Conservation (phyloP, 1,284 basidiomycete genomes). For the Taiwanofungus camphoratus region DNA sequence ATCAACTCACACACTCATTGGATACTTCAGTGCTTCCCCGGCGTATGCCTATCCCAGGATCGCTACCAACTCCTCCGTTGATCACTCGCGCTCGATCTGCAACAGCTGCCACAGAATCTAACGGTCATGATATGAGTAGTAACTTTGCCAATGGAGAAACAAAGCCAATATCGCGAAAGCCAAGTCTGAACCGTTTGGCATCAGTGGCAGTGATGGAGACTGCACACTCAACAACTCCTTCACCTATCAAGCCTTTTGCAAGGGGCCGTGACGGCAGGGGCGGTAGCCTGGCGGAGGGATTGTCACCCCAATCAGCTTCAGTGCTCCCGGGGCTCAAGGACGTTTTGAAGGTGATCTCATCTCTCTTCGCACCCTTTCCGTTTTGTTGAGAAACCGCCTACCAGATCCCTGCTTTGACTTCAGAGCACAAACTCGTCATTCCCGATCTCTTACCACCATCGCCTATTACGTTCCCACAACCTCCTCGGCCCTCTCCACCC, state of each 20-base stretch:
- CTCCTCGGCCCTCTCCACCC: constrained; percentile 29
- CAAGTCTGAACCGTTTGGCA: constrained; percentile 40
- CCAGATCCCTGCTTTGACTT: constrained; percentile 60
- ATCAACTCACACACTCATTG: constrained; percentile 49
- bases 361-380: background rate
- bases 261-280: constrained; percentile 37
- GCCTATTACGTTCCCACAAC: constrained; percentile 50
- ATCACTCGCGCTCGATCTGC: constrained; percentile 47
- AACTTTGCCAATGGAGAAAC: constrained; percentile 8
- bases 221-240: constrained; percentile 23
- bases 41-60: constrained; percentile 29
- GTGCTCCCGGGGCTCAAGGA: constrained; percentile 62
- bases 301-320: constrained; percentile 24
- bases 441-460: constrained; percentile 74
- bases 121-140: constrained; percentile 10
- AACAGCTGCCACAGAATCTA: constrained; percentile 35
- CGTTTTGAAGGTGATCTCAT: constrained; percentile 53
- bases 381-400: background rate
- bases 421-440: constrained; percentile 64
- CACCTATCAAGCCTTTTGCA: constrained; percentile 42
- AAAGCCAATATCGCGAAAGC: constrained; percentile 26
- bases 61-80: constrained; percentile 30
- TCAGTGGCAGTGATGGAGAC: constrained; percentile 42
- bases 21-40: constrained; percentile 37
- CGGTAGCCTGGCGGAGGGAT: constrained; percentile 41